Conservation (phyloP, 495 filamentous ascomycete species). For the Podospora australis region DNA sequence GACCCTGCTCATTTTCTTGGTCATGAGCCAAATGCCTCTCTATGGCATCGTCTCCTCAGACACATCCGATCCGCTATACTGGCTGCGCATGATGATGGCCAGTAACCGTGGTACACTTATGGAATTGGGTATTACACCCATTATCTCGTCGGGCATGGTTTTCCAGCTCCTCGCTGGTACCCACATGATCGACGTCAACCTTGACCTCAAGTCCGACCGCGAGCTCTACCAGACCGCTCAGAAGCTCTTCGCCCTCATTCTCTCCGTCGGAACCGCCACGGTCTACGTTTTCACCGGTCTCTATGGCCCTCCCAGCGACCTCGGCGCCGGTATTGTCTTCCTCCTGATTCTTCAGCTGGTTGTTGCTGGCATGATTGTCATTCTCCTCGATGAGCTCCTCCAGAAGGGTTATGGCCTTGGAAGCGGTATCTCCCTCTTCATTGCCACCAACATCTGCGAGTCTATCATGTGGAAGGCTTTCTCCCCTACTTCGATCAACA, state of each 20-base stretch:
- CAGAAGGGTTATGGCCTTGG: slow-evolving; percentile 99
- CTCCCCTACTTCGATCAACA: slow-evolving; percentile 98
- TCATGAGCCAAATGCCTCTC: slow-evolving; percentile 99
- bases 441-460: slow-evolving; percentile 99
- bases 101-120: slow-evolving; percentile 98
- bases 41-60: slow-evolving; percentile 96
- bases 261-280: slow-evolving; percentile 93
- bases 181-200: slow-evolving; percentile 99
- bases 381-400: slow-evolving; percentile 96
- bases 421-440: slow-evolving; percentile 98
- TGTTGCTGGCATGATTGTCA: slow-evolving; percentile 94
- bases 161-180: slow-evolving; percentile 99
- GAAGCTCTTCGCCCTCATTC: slow-evolving; percentile 98
- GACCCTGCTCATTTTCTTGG: slow-evolving; percentile 95
- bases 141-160: slow-evolving; percentile 99
- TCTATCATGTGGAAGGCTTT: slow-evolving; percentile 99
- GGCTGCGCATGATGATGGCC: slow-evolving; percentile 99
- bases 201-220: slow-evolving; percentile 98
- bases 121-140: slow-evolving; percentile 98
- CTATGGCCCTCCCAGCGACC: slow-evolving; percentile 91
- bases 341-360: slow-evolving; percentile 96
- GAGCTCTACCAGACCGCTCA: slow-evolving; percentile 99
- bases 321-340: slow-evolving; percentile 95
- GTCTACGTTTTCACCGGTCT: slow-evolving; percentile 97
- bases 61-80: slow-evolving; percentile 96